Base-by-base conservation (phyloP, 2,329 filamentous ascomycete genomes). In the Piedraia hortae region DNA sequence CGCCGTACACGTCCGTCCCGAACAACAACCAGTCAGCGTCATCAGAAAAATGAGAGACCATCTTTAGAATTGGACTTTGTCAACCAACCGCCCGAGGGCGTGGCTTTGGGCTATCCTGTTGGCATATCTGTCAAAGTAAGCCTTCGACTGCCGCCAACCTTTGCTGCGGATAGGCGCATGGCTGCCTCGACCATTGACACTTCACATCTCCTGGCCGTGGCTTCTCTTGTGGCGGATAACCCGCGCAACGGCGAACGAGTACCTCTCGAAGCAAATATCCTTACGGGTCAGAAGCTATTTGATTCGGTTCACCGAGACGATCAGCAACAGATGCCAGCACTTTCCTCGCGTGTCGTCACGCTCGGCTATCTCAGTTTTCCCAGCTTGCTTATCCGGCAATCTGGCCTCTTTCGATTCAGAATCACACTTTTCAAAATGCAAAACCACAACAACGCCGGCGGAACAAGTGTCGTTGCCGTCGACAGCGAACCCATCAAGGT, bases 351-450 rank as follows among this genome's bases (percentile, higher is more conserved):
- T 24, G 31, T 38, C 20, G 24, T 34, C 1, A 25, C 31, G 2
- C 21, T 41, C 10, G 39, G 39, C 14, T 42, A 40, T 27, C 35
- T 38, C 24, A 34, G 36, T 6, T 41, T 42, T 19, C 35, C 38
- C 2, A 24, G 27, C 14, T 27, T 42, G 20, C 25, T 41, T 10
- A 38, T 42, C 14, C 32, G 39, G 8, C 38, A 40, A 23, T 27
- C 35, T 9, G 39, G 39, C 6, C 28, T 29, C 3, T 42, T 37
- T 18, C 33, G 38, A 2, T 26, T 42, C 10, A 32, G 38, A 4
- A 33, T 32, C 5, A 36, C 35, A 0, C 28, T 42, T 11, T 32
- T 41, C 25, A 34, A 38, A 26, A 40, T 38, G 32, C 28, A 31
- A 18, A 20, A 22, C 8, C 24, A 29, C 3, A 31, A 28, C 4